Base-by-base conservation (phyloP, 768 basidiomycete genomes). In the Rubroboletus satanas region DNA sequence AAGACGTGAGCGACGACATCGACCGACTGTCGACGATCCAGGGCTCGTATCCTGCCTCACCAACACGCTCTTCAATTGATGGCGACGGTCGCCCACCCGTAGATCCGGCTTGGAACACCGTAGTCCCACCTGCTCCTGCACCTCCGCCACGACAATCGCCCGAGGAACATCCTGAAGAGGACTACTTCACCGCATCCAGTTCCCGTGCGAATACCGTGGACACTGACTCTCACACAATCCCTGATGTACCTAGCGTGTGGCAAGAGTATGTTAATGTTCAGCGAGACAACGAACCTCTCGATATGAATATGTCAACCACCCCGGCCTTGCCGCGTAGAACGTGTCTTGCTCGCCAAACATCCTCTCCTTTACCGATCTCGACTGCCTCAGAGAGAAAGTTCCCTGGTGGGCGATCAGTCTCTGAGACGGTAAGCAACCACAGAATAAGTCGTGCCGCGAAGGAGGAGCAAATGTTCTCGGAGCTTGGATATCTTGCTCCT, bases 401-500 rank as follows among this genome's bases (percentile, higher is more conserved):
- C 51, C 49, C 69, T 61, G 10, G 73, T 60, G 54, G 78, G 69
- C 48, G 64, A 61, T 38, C 72, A 57, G 45, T 68, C 64, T 59
- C 67, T 63, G 48, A 75, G 69, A 51, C 74, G 60, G 39, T 64
- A 68, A 57, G 60, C 66, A 33, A 58, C 58, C 44, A 70, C 59
- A 62, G 77, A 69, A 67, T 73, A 15, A 75, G 77, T 41, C 82
- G 80, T 48, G 80, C 77, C 6, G 79, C 76, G 52, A 87, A 82
- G 66, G 88, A 88, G 64, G 86, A 85, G 58, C 81, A 84, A 46
- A 81, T 82, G 76, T 90, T 81, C 59, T 63, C 64, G 43, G 83
- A 83, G 49, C 71, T 82, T 55, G 86, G 82, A 17, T 90, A 87
- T 64, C 77, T 98, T 17, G 79, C 81, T 18, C 87, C 94, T 31